Evolutionary conservation across 352 stramenopile genomes (phyloP).

Genomic region (Pythium dissimile): DNA sequence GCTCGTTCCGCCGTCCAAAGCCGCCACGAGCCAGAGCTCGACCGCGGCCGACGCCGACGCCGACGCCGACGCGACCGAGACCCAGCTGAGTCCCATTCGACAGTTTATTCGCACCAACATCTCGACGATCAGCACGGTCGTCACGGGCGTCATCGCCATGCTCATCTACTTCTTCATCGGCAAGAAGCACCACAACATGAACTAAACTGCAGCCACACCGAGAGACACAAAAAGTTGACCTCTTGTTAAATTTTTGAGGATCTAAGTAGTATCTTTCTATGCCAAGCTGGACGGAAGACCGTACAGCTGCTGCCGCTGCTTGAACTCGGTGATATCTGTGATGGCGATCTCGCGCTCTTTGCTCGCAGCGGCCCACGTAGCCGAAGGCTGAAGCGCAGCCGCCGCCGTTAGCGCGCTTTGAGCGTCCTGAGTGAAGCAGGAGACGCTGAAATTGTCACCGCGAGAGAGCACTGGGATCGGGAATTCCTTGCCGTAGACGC

Average conservation of each 20-base stretch:
- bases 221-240: neutral
- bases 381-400: neutral
- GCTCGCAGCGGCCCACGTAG: neutral
- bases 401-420: constrained; percentile 9
- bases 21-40: neutral
- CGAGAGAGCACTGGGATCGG: neutral
- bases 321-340: constrained; percentile 12
- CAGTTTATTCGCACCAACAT: constrained; percentile 37
- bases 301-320: constrained; percentile 15
- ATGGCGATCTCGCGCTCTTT: neutral
- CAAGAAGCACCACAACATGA: constrained; percentile 47
- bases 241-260: neutral
- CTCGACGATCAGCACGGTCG: constrained; percentile 34
- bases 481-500: constrained; percentile 36
- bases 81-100: constrained; percentile 14
- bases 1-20: constrained; percentile 23
- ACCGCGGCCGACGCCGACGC: neutral
- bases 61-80: neutral
- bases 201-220: neutral
- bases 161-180: constrained; percentile 59
- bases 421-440: neutral
- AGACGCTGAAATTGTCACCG: no score
- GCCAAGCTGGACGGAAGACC: constrained; percentile 8
- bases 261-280: no score
- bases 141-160: constrained; percentile 50